These are phyloP conservation scores for Cochlearia excelsa DNA, from an alignment of 345 rosid species.

Conservation along the genomic window DNA sequence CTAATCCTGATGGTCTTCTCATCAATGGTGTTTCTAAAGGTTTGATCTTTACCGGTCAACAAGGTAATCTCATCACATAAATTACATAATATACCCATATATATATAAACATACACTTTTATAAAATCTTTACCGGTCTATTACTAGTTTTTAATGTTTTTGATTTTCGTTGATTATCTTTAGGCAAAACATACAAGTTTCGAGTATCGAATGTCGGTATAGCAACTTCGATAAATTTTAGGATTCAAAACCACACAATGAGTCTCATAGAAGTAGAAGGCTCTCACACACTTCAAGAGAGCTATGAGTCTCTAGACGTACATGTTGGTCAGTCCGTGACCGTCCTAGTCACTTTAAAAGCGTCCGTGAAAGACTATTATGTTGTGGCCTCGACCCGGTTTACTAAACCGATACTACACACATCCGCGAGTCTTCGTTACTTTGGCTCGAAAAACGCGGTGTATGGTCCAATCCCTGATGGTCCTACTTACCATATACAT, in stretches of 20 bases:
- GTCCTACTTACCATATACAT: constrained; percentile 67
- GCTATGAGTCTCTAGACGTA: constrained; percentile 65
- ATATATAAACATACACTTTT: not conserved
- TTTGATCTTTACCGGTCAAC: constrained; percentile 45
- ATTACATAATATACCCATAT: too few species aligned
- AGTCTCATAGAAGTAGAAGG: constrained; percentile 87
- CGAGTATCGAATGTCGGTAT: constrained; percentile 74
- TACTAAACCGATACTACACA: constrained; percentile 47
- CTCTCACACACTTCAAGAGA: constrained; percentile 65
- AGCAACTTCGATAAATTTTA: constrained; percentile 68
- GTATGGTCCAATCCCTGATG: constrained; percentile 55
- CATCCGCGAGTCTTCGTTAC: constrained; percentile 69
- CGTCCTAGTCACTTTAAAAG: constrained; percentile 51
- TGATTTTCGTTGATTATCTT: not conserved
- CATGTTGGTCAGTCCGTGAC: constrained; percentile 74
- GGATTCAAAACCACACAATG: constrained; percentile 74
- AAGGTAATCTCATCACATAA: constrained; percentile 40
- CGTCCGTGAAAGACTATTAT: constrained; percentile 49
- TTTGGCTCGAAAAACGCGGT: constrained; percentile 52
- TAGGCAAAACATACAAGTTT: constrained; percentile 72
- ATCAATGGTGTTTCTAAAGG: constrained; percentile 58
- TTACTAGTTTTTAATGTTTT: not conserved
- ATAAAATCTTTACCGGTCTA: not conserved
- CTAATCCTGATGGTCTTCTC: constrained; percentile 61
- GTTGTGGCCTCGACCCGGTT: constrained; percentile 81